Conservation (phyloP, 1,139 yeast species). For the Magnusiomyces sp. region DNA sequence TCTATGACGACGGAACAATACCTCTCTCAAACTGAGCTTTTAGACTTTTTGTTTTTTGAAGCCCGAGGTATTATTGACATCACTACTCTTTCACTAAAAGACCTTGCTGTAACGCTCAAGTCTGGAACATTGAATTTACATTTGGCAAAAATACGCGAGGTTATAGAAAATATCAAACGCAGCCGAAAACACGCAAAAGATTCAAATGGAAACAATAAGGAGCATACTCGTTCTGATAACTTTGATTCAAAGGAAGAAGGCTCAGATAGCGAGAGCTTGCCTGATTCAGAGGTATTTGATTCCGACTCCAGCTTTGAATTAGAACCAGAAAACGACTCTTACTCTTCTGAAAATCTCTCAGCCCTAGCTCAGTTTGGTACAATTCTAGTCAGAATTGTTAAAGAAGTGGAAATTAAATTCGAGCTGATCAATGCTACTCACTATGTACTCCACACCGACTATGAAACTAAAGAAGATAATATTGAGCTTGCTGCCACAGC, state of each 20-base stretch:
- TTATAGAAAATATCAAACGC: conserved; percentile 7
- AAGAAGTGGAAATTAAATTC: conserved; percentile 30
- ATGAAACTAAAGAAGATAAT: background rate
- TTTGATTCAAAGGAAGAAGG: background rate
- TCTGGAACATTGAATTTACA: conserved; percentile 23
- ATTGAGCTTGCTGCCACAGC: conserved; percentile 25
- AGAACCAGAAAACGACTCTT: background rate
- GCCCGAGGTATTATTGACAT: conserved; percentile 30
- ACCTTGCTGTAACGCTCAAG: conserved; percentile 28
- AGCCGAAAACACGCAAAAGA: background rate
- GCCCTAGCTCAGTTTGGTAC: conserved; percentile 25
- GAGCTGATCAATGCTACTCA: conserved; percentile 25
- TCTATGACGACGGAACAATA: conserved; percentile 18
- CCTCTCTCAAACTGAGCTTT: conserved; percentile 27
- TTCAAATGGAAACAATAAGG: background rate
- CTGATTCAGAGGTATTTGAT: too few species aligned
- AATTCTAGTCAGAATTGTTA: conserved; percentile 28
- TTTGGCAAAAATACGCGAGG: conserved; percentile 15
- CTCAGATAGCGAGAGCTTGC: background rate
- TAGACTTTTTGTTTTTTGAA: conserved; percentile 28
- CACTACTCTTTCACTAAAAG: conserved; percentile 27
- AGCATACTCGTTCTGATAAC: background rate
- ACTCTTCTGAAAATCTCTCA: conserved; percentile 1
- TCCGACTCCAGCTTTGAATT: background rate
- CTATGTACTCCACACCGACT: conserved; percentile 14